Conservation (phyloP, 305 asterid species). For the Caryopteris hybrid region DNA sequence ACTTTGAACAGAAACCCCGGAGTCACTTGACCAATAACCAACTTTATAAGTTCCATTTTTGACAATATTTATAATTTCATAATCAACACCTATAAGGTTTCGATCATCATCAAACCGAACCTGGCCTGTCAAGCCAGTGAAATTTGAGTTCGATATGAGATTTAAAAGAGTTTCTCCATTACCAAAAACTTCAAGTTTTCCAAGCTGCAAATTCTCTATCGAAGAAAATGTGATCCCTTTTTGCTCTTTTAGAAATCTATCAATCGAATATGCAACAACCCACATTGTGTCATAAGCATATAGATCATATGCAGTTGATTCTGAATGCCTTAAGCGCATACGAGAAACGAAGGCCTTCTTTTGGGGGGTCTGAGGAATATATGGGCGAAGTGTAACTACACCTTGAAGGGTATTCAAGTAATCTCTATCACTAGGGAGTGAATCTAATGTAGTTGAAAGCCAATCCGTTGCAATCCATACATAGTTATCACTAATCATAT, state of each 20-base stretch:
- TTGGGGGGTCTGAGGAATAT: slow-evolving; percentile 24
- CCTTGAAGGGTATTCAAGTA: slow-evolving; percentile 32
- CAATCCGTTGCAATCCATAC: slow-evolving; percentile 44
- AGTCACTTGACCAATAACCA: slow-evolving; percentile 47
- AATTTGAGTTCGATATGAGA: slow-evolving; percentile 24
- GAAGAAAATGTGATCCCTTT: slow-evolving; percentile 30
- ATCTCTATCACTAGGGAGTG: slow-evolving; percentile 15
- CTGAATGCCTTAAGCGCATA: not conserved
- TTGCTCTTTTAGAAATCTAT: slow-evolving; percentile 23
- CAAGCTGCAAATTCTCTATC: slow-evolving; percentile 12
- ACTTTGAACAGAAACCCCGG: slow-evolving; percentile 40
- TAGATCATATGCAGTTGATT: slow-evolving; percentile 35
- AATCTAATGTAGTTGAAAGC: slow-evolving; percentile 49
- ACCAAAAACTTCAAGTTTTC: slow-evolving; percentile 28
- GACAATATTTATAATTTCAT: slow-evolving; percentile 44
- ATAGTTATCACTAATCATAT: slow-evolving; percentile 17
- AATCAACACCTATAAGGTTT: slow-evolving; percentile 22
- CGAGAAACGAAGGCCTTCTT: slow-evolving; percentile 24
- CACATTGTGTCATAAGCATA: slow-evolving; percentile 62
- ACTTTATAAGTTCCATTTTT: slow-evolving; percentile 18
- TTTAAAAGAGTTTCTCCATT: slow-evolving; percentile 37
- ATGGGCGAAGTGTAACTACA: slow-evolving; percentile 44
- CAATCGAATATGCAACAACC: slow-evolving; percentile 40
- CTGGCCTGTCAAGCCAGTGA: slow-evolving; percentile 48
- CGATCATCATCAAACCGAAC: slow-evolving; percentile 30